Evolutionary conservation across 768 basidiomycete genomes (phyloP).

Genomic region (Kwoniella shandongensis): DNA sequence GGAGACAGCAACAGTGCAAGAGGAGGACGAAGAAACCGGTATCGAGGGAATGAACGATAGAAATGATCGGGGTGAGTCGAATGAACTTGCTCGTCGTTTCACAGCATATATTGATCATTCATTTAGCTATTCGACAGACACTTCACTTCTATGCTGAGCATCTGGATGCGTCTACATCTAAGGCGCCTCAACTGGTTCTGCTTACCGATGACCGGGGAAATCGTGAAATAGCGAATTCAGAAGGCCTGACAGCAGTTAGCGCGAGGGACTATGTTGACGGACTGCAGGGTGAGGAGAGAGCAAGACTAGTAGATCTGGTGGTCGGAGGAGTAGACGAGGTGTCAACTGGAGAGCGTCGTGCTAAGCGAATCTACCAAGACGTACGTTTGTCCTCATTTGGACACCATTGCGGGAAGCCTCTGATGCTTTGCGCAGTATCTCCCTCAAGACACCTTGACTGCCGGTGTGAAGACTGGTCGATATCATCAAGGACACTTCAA

Average conservation of each 20-base stretch:
- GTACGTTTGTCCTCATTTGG: constrained; percentile 54
- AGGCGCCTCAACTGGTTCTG: constrained; percentile 67
- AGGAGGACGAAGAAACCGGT: constrained; percentile 62
- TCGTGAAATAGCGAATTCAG: constrained; percentile 68
- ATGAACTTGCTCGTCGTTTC: not conserved
- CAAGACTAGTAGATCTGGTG: constrained; percentile 75
- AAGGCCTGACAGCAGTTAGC: constrained; percentile 60
- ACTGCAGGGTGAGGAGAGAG: constrained; percentile 60
- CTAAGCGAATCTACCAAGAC: constrained; percentile 63
- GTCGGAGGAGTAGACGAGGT: constrained; percentile 66
- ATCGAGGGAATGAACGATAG: constrained; percentile 69
- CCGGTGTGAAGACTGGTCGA: constrained; percentile 79
- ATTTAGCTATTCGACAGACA: constrained; percentile 79
- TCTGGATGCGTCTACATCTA: constrained; percentile 52
- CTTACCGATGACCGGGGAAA: constrained; percentile 89
- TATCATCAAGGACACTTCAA: constrained; percentile 93
- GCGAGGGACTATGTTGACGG: constrained; percentile 74
- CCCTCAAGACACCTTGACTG: constrained; percentile 66
- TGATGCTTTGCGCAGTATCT: constrained; percentile 64
- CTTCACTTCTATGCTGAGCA: constrained; percentile 84
- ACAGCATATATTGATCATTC: not conserved
- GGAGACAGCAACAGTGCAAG: constrained; percentile 58
- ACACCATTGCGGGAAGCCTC: not conserved
- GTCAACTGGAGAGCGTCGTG: constrained; percentile 29
- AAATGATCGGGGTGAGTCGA: constrained; percentile 79